Evolutionary conservation across 2,329 filamentous ascomycete genomes (phyloP).

Genomic region (Cercospora citrullina): DNA sequence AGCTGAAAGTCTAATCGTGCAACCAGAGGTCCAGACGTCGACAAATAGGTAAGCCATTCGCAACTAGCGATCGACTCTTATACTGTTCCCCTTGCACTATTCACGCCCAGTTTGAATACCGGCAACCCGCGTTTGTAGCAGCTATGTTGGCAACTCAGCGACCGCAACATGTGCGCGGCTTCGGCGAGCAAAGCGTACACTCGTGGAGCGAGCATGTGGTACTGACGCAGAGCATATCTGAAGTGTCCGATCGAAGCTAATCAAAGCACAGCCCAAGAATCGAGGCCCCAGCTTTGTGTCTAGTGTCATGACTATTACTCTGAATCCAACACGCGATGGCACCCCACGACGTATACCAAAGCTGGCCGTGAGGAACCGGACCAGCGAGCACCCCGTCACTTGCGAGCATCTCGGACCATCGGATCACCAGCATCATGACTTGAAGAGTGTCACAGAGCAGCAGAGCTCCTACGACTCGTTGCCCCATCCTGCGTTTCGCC

Average conservation of each 20-base stretch:
- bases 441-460: not conserved
- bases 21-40: not conserved
- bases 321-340: slow-evolving; percentile 18
- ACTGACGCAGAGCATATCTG: not conserved
- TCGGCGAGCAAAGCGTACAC: not conserved
- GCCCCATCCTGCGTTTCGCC: not conserved
- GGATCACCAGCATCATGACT: slow-evolving; percentile 3
- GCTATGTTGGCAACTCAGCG: slow-evolving; percentile 9
- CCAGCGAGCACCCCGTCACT: not conserved
- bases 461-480: not conserved
- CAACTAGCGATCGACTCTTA: not conserved
- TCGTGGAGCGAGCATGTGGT: slow-evolving; percentile 4
- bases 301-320: slow-evolving; percentile 9
- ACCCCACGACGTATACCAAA: slow-evolving; percentile 28
- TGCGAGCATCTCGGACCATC: not conserved
- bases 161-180: not conserved
- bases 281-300: slow-evolving; percentile 10
- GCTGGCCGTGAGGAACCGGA: slow-evolving; percentile 28
- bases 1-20: not conserved
- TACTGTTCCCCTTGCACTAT: not conserved
- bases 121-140: not conserved
- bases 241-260: not conserved
- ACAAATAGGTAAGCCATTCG: slow-evolving; percentile 2
- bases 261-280: not conserved
- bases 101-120: not conserved